Evolutionary conservation across 441 rosid species (phyloP).

Genomic region (Gossypium schwendimanii): DNA sequence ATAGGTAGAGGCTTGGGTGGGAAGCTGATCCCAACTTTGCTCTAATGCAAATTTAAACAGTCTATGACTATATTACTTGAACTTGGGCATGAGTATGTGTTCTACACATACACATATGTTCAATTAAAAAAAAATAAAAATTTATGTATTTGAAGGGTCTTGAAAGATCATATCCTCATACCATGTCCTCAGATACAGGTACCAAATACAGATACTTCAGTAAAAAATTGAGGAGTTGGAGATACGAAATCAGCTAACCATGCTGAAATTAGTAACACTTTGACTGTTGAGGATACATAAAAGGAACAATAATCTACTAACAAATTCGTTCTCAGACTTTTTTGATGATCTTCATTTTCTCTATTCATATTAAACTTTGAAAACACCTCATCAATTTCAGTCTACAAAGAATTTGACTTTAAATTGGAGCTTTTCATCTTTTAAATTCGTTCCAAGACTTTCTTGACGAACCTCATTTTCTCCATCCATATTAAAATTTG

Average conservation of each 20-base stretch:
- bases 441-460: not conserved
- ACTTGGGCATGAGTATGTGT: not conserved
- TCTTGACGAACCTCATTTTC: not conserved
- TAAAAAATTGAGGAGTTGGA: not conserved
- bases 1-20: not conserved
- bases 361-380: not conserved
- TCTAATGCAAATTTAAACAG: not conserved
- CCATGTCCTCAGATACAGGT: not conserved
- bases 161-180: not conserved
- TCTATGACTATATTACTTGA: not conserved
- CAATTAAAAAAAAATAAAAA: not conserved
- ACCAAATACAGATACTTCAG: not conserved
- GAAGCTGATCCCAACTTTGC: not conserved
- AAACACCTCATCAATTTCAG: not conserved
- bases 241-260: not conserved
- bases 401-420: not conserved
- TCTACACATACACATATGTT: not conserved
- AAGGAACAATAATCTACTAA: not conserved
- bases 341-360: not conserved
- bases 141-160: not conserved
- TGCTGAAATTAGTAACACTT: not conserved
- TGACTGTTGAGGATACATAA: not conserved
- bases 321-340: not conserved
- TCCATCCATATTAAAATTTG: not conserved
- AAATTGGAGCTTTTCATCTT: too few relatives aligned